Evolutionary conservation across 495 filamentous ascomycete species (phyloP).

Genomic region (Neurospora tetrasperma): DNA sequence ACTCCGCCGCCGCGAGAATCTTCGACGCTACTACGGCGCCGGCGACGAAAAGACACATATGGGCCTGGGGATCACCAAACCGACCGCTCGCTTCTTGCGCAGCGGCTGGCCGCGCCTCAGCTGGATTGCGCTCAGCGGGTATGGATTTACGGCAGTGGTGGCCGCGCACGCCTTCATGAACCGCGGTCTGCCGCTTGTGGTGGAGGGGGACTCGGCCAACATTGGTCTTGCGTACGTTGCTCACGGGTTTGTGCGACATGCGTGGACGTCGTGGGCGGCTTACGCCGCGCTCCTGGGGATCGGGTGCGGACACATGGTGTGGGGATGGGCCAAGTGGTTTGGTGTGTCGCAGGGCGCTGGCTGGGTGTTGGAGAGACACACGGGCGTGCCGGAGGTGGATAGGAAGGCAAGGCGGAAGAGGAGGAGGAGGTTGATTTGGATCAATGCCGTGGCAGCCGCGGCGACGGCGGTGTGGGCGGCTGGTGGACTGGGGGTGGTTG

Average conservation of each 20-base stretch:
- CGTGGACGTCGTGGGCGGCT: conserved; percentile 51
- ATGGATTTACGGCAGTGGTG: conserved; percentile 50
- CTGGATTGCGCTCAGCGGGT: conserved; percentile 57
- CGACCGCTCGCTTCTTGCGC: conserved; percentile 23
- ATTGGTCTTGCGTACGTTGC: conserved; percentile 71
- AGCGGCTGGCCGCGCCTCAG: conserved; percentile 59
- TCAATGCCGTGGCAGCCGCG: conserved; percentile 51
- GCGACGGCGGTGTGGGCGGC: conserved; percentile 64
- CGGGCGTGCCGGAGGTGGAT: conserved; percentile 22
- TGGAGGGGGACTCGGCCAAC: conserved; percentile 75
- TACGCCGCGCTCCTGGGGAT: conserved; percentile 59
- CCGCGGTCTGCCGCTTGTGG: conserved; percentile 54
- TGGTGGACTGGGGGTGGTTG: conserved; percentile 69
- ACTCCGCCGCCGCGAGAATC: conserved; percentile 52
- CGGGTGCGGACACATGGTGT: conserved; percentile 70
- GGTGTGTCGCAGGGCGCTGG: conserved; percentile 35
- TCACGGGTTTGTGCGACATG: conserved; percentile 71
- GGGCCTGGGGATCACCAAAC: conserved; percentile 2
- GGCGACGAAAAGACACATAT: conserved; percentile 11
- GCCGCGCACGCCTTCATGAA: conserved; percentile 62
- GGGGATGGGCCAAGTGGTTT: conserved; percentile 73
- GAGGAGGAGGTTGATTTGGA: conserved; percentile 55
- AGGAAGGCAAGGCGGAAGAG: conserved; percentile 33
- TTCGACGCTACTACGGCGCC: conserved; percentile 55
- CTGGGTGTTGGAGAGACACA: conserved; percentile 15